These are phyloP conservation scores for Adenanthera pavonina DNA, from an alignment of 306 rosid genomes.

Conservation along the genomic window DNA sequence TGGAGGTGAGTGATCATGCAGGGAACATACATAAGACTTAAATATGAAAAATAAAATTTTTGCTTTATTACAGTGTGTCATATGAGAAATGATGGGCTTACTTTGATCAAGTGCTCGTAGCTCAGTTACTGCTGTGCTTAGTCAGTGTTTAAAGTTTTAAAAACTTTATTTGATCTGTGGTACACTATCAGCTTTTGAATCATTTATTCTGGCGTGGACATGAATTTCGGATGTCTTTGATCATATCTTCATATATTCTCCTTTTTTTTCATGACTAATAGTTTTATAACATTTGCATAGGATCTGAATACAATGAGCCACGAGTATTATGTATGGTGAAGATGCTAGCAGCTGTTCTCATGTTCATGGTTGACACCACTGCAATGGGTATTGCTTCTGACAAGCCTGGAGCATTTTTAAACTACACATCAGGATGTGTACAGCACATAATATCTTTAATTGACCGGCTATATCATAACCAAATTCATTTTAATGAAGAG, in stretches of 20 bases:
- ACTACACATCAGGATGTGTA: slow-evolving; percentile 59
- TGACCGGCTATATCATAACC: slow-evolving; percentile 43
- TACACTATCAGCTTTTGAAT: neutral
- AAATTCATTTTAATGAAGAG: slow-evolving; percentile 58
- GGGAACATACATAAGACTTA: slow-evolving; percentile 10
- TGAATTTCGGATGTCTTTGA: slow-evolving; percentile 7
- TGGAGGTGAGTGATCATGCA: slow-evolving; percentile 55
- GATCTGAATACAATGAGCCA: slow-evolving; percentile 43
- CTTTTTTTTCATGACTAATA: slow-evolving; percentile 33
- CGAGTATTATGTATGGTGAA: slow-evolving; percentile 61
- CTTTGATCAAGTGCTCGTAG: slow-evolving; percentile 24
- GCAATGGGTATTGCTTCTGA: slow-evolving; percentile 59
- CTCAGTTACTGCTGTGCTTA: neutral
- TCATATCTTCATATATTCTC: slow-evolving; percentile 22
- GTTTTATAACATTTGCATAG: slow-evolving; percentile 48
- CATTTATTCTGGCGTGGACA: neutral
- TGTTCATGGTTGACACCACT: slow-evolving; percentile 70
- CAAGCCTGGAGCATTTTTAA: slow-evolving; percentile 62
- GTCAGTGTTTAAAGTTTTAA: neutral
- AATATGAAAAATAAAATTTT: slow-evolving; percentile 1
- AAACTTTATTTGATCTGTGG: neutral
- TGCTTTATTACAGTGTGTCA: slow-evolving; percentile 8
- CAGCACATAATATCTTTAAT: slow-evolving; percentile 45
- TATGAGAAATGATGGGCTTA: slow-evolving; percentile 30
- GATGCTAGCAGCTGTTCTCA: slow-evolving; percentile 75